phyloP scores from a whole-genome alignment of 2,329 filamentous ascomycete species.

The Microascus cirrosus region DNA sequence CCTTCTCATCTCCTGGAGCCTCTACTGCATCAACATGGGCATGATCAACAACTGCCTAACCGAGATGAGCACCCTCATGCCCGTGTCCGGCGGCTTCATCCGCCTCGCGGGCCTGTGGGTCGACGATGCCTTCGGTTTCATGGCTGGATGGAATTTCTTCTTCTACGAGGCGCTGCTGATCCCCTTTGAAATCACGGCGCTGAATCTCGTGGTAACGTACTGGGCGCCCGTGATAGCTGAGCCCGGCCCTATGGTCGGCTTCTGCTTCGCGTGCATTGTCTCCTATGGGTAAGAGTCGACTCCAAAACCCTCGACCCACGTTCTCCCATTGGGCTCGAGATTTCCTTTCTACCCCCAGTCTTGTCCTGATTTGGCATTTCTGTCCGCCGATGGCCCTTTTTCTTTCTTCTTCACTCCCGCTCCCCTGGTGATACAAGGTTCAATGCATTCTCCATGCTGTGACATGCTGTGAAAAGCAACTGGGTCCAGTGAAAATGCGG shows the following conservation, averaged over 20 bases:
- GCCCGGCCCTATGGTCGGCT: constrained; percentile 61
- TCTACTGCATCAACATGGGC: constrained; percentile 33
- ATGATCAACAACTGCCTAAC: constrained; percentile 55
- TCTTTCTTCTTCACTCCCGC: constrained; percentile 45
- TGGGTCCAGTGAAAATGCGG: background rate
- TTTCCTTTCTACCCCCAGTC: background rate
- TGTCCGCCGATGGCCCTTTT: background rate
- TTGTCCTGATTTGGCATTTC: background rate
- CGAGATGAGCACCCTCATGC: constrained; percentile 53
- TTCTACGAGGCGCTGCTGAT: constrained; percentile 31
- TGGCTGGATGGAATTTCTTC: constrained; percentile 32
- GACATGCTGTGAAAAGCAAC: background rate
- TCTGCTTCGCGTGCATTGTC: constrained; percentile 45
- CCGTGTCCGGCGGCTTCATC: constrained; percentile 52
- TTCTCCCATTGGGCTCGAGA: background rate
- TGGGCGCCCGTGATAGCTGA: constrained; percentile 36
- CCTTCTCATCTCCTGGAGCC: constrained; percentile 45
- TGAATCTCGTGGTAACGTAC: constrained; percentile 29
- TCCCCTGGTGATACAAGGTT: constrained; percentile 52
- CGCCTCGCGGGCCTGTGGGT: constrained; percentile 54
- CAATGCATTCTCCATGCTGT: constrained; percentile 22
- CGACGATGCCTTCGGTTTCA: constrained; percentile 53
- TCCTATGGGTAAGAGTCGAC: constrained; percentile 4
- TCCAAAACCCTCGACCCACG: background rate
- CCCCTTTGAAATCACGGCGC: constrained; percentile 29